These are phyloP conservation scores for Zygosaccharomyces kombuchaensis DNA, from an alignment of 805 yeast genomes.

Conservation along the genomic window DNA sequence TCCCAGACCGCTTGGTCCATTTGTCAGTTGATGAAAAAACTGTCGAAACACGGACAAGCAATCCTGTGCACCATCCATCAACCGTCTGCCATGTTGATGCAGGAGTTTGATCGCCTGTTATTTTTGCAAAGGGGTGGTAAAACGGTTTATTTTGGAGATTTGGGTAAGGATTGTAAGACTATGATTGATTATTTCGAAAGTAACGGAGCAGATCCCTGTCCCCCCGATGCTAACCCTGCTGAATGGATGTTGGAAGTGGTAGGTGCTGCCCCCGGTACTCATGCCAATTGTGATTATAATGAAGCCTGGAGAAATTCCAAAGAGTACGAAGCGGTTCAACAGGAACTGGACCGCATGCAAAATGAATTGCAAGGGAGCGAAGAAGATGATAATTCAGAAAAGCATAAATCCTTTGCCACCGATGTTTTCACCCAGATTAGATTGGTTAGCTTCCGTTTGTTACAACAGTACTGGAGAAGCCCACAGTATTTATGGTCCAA, in stretches of 20 bases:
- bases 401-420: constrained; percentile 43
- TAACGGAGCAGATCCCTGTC: constrained; percentile 63
- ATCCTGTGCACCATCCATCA: constrained; percentile 76
- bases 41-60: constrained; percentile 59
- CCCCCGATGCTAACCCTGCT: constrained; percentile 69
- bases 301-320: constrained; percentile 73
- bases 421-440: constrained; percentile 38
- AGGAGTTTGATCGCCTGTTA: constrained; percentile 72
- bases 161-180: constrained; percentile 52
- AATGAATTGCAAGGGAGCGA: constrained; percentile 44
- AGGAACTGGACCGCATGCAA: constrained; percentile 63
- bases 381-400: constrained; percentile 32
- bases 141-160: constrained; percentile 71
- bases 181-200: constrained; percentile 63
- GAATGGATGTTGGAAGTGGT: constrained; percentile 90
- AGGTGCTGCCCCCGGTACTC: constrained; percentile 79
- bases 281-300: constrained; percentile 64
- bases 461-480: constrained; percentile 65
- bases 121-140: constrained; percentile 67
- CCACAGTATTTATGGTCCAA: constrained; percentile 60
- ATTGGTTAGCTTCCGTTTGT: constrained; percentile 49
- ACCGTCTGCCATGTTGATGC: constrained; percentile 74
- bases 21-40: constrained; percentile 54
- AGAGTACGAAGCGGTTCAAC: constrained; percentile 54
- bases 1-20: constrained; percentile 70